Evolutionary conservation across 768 basidiomycete species (phyloP).

Genomic region (Mycena galericulata): DNA sequence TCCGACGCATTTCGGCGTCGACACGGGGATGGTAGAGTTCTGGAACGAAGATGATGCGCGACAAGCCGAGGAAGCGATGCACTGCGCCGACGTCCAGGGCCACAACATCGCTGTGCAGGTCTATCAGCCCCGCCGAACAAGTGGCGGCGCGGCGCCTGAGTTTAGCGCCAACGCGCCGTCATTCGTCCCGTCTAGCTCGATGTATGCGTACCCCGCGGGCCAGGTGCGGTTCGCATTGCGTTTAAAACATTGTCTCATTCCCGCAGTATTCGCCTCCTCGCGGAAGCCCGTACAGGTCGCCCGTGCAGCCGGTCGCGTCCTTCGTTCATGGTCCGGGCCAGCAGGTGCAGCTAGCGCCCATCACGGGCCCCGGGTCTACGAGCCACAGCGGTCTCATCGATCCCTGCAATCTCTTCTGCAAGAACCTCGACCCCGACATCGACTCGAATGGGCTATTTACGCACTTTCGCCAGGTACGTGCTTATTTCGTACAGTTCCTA

Average conservation of each 20-base stretch:
- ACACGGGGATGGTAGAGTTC: constrained; percentile 85
- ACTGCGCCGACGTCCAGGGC: constrained; percentile 85
- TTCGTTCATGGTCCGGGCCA: constrained; percentile 92
- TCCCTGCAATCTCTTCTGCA: constrained; percentile 92
- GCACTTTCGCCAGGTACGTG: constrained; percentile 81
- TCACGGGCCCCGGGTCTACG: constrained; percentile 77
- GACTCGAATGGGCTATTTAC: constrained; percentile 88
- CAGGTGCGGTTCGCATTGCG: constrained; percentile 7
- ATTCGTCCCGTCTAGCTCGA: constrained; percentile 79
- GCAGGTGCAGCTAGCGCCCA: constrained; percentile 87
- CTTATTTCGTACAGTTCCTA: constrained; percentile 17
- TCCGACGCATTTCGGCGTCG: constrained; percentile 80
- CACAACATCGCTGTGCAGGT: constrained; percentile 88
- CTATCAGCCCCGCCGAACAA: constrained; percentile 76
- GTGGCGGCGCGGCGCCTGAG: constrained; percentile 61
- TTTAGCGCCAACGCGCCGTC: constrained; percentile 81
- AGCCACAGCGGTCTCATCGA: constrained; percentile 92
- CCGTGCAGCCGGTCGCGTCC: constrained; percentile 58
- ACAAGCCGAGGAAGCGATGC: constrained; percentile 82
- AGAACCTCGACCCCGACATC: constrained; percentile 89
- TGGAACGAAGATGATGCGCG: constrained; percentile 90
- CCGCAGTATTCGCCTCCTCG: constrained; percentile 78
- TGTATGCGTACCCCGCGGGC: constrained; percentile 73
- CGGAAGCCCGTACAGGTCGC: constrained; percentile 60
- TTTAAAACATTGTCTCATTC: constrained; percentile 10